Base-by-base conservation (phyloP, 169 alveolate genomes). In the Plasmodium sp. region DNA sequence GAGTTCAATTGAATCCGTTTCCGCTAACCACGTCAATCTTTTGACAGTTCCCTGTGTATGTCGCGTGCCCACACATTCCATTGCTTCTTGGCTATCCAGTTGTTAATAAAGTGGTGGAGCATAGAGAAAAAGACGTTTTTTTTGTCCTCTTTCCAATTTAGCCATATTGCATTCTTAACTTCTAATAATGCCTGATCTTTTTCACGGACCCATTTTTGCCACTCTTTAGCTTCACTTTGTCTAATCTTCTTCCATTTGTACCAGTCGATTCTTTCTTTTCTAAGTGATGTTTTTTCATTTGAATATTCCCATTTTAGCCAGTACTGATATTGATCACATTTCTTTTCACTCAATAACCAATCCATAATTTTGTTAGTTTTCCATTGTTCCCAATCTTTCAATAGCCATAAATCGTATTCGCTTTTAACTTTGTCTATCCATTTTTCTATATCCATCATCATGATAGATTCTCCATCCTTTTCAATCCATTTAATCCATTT, bases 321-420 rank as follows among this genome's bases (percentile, higher is more conserved):
- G 27, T 77, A 36, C 18, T 77, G 84, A 77, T 77, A 77, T 77
- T 77, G 67, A 39, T 39, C 62, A 77, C 84, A 77, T 77, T 77
- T 77, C 10, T 27, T 14, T 77, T 77, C 84, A 77, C 84, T 77
- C 84, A 77, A 77, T 77, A 77, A 34, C 84, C 84, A 77, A 77
- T 77, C 62, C 12, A 41, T 2, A 27, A 77, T 77, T 77, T 77
- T 77, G 51, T 77, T 77, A 18, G 39, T 58, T 77, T 77, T 77
- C 84, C 84, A 77, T 77, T 77, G 84, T 77, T 77, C 84, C 84
- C 84, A 77, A 34, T 77, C 84, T 27, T 77, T 39, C 72, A 77
- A 31, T 41, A 34, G 51, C 84, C 84, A 77, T 77, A 77, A 36
- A 77, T 77, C n/a, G 51, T 77, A 77, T n/a, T 34, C 54, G 4